Base-by-base conservation (phyloP, 768 basidiomycete species). In the Mycena floridula region DNA sequence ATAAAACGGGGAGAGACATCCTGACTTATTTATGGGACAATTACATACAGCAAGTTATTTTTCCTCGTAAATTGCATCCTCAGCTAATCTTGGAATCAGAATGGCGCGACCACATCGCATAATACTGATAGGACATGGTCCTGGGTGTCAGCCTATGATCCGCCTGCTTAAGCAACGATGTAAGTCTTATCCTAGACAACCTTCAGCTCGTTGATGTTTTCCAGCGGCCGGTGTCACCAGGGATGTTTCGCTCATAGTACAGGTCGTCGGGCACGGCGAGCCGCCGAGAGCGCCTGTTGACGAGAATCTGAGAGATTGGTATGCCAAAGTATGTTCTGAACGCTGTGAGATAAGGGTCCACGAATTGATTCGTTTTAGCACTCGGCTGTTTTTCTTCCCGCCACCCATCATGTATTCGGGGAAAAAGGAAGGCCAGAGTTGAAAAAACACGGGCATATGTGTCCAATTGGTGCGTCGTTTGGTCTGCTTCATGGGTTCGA, bases 1-100 rank as follows among this genome's bases (percentile, higher is more conserved):
- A 70, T 38, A 69, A 74, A 36, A 68, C 71, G 32, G 73, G 70
- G 7, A 71, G 61, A 39, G 79, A 86, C 23, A 64, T 94, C 20
- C 59, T 95, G 46, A 72, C 73, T 3, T 95, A 97, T 59, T 62
- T 98, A 9, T 99, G 96, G 96, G 95, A 98, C 61, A 95, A 97
- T 56, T 94, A 93, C 56, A 72, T 98, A 49, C 81, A 87, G 94
- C 96, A 54, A 47, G 87, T 60, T 15, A n/a, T 38, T 37, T n/a
- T n/a, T n/a, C n/a, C n/a, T n/a, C n/a, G n/a, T n/a, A n/a, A n/a
- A n/a, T n/a, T n/a, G n/a, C n/a, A n/a, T n/a, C n/a, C n/a, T n/a
- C n/a, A n/a, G n/a, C n/a, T n/a, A n/a, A n/a, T n/a, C n/a, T n/a
- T n/a, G n/a, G n/a, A 9, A 37, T 5, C 53, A 93, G 90, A 47